Percentiles rank a stretch among this genome's conserved stretches.
Conservation (phyloP, 2,329 filamentous ascomycete species). For the Penicillium sp. region DNA sequence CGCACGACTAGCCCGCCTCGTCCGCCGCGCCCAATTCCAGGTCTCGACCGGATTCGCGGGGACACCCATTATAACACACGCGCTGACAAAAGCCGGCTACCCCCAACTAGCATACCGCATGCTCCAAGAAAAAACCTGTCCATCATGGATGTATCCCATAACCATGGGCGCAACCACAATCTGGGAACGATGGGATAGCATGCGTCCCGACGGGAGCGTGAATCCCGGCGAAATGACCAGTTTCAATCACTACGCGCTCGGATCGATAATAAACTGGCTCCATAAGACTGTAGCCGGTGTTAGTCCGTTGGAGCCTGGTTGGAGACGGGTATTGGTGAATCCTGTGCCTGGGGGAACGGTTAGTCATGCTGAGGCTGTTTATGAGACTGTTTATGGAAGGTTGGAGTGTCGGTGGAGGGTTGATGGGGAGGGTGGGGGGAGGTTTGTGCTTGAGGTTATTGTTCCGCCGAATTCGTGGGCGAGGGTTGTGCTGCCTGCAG, state of each 20-base stretch:
- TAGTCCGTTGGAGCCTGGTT: constrained; percentile 38
- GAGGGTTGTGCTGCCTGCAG: constrained; percentile 27
- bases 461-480: constrained; percentile 33
- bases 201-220: constrained; percentile 46
- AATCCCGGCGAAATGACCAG: constrained; percentile 53
- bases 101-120: constrained; percentile 46
- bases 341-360: constrained; percentile 42
- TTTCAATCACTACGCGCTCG: constrained; percentile 53
- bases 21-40: constrained; percentile 38
- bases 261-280: constrained; percentile 42
- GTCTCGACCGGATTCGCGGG: constrained; percentile 47
- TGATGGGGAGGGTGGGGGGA: constrained; percentile 3
- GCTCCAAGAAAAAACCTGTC: constrained; percentile 40
- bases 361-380: constrained; percentile 37
- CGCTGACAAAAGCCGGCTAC: constrained; percentile 33
- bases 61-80: constrained; percentile 39
- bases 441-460: constrained; percentile 24
- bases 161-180: constrained; percentile 48
- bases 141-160: constrained; percentile 16
- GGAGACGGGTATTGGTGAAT: constrained; percentile 37
- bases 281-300: constrained; percentile 39
- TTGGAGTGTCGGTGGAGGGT: constrained; percentile 33
- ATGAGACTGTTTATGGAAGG: constrained; percentile 41
- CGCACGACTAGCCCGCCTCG: constrained; percentile 5
- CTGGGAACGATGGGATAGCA: constrained; percentile 54